Conservation (phyloP, 108 stramenopile genomes). For the Conticribra weissflogii region DNA sequence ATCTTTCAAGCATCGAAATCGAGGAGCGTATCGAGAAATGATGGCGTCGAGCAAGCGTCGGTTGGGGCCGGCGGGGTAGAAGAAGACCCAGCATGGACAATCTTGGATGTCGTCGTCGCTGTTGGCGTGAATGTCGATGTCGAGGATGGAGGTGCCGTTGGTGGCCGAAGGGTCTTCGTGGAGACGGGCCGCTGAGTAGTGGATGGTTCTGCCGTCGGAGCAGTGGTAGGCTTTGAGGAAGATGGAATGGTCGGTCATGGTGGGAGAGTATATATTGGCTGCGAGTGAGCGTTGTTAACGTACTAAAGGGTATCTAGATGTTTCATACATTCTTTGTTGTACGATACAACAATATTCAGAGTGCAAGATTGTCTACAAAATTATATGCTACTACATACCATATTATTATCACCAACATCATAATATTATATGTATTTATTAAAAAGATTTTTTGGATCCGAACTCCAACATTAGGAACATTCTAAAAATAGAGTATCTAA, state of each 20-base stretch:
- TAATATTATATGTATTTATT: too few species aligned
- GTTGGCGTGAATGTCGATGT: not conserved
- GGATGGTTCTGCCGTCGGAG: slow-evolving; percentile 18
- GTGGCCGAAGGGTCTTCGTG: slow-evolving; percentile 4
- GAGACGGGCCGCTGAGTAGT: slow-evolving; percentile 25
- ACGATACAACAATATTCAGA: too few species aligned
- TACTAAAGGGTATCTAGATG: too few species aligned
- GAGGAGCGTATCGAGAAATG: slow-evolving; percentile 16
- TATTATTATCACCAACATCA: too few species aligned
- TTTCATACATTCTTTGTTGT: too few species aligned
- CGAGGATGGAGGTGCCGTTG: not conserved
- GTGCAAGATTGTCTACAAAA: too few species aligned
- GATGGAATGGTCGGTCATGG: slow-evolving; percentile 8
- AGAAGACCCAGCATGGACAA: slow-evolving; percentile 25
- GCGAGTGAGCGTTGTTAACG: too few species aligned
- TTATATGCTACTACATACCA: too few species aligned
- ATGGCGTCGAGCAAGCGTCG: slow-evolving; percentile 23
- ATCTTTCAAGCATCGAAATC: slow-evolving; percentile 8
- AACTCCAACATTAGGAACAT: too few species aligned
- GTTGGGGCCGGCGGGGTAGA: slow-evolving; percentile 34
- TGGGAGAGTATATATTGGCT: too few species aligned
- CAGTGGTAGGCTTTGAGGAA: slow-evolving; percentile 15
- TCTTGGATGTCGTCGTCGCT: not conserved
- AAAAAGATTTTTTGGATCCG: too few species aligned
- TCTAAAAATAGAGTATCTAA: too few species aligned